A percentile compares a stretch with the other conserved stretches of the same genome.
Evolutionary conservation across 1,284 basidiomycete species (phyloP).

Genomic region (Peniophora sp.): DNA sequence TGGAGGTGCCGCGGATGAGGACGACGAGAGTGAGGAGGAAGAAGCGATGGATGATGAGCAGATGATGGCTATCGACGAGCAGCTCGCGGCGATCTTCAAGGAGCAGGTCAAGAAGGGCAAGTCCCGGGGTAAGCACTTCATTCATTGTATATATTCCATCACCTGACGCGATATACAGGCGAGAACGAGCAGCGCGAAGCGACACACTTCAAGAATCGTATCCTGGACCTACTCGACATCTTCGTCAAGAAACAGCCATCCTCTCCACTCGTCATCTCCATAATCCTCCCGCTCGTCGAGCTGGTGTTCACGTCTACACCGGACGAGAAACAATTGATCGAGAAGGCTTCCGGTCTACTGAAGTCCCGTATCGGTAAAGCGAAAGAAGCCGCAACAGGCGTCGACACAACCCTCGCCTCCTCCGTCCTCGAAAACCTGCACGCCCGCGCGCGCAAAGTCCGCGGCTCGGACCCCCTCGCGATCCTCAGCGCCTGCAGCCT

Average conservation of each 20-base stretch:
- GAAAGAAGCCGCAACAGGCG: constrained; percentile 47
- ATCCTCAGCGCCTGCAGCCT: constrained; percentile 66
- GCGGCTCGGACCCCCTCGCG: constrained; percentile 54
- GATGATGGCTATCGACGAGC: constrained; percentile 94
- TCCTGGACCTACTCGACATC: constrained; percentile 86
- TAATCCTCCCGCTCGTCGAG: constrained; percentile 73
- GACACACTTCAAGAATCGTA: constrained; percentile 90
- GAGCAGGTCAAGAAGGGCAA: constrained; percentile 50
- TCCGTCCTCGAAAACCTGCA: constrained; percentile 66
- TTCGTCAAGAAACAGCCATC: constrained; percentile 73
- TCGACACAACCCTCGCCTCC: constrained; percentile 37
- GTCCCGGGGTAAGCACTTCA: constrained; percentile 45
- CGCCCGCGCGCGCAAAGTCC: constrained; percentile 60
- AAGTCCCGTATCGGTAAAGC: constrained; percentile 68
- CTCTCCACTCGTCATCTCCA: constrained; percentile 56
- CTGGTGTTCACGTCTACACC: constrained; percentile 57
- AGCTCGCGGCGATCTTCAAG: constrained; percentile 86
- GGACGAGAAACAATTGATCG: constrained; percentile 80
- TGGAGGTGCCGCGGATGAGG: constrained; percentile 39
- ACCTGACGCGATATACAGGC: constrained; percentile 25
- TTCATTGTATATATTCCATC: background rate
- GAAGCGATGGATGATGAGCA: constrained; percentile 92
- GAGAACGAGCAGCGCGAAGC: constrained; percentile 73
- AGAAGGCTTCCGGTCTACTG: constrained; percentile 79
- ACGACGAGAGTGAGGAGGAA: constrained; percentile 47